Evolutionary conservation across 2,329 filamentous ascomycete species (phyloP).

Genomic region (Ceratocystis albifundus): DNA sequence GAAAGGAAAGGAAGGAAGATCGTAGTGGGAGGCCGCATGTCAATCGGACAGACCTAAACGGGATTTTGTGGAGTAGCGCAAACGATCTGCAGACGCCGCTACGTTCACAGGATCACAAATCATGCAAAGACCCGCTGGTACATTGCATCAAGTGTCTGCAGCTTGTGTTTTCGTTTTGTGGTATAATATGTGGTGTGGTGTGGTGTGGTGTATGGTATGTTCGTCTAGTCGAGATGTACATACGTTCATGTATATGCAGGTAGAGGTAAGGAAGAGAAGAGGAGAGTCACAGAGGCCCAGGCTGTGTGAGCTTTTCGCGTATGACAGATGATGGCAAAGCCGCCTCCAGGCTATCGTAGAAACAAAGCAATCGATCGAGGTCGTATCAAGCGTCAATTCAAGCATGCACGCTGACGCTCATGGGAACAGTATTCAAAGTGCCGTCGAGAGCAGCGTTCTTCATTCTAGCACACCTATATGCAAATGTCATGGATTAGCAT

Average conservation of each 20-base stretch:
- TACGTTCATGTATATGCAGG: background rate
- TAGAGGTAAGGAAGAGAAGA: background rate
- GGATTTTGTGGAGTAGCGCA: background rate
- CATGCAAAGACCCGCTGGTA: background rate
- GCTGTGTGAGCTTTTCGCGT: background rate
- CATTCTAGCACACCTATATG: slow-evolving; percentile 15
- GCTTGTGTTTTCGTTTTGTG: background rate
- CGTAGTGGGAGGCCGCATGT: background rate
- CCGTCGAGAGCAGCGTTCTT: slow-evolving; percentile 21
- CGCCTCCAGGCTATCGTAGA: background rate
- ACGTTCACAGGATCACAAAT: background rate
- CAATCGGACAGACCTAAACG: background rate
- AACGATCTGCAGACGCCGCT: background rate
- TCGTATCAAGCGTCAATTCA: background rate
- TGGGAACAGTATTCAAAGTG: slow-evolving; percentile 15
- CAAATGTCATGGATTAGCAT: background rate
- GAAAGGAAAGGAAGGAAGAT: background rate
- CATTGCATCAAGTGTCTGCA: background rate
- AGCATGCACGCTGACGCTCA: slow-evolving; percentile 19
- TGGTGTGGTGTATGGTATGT: background rate
- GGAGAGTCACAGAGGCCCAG: background rate
- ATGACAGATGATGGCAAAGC: background rate
- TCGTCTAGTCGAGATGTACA: background rate
- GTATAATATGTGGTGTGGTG: background rate
- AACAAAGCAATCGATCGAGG: no score